Evolutionary conservation across 1,284 basidiomycete species (phyloP).

Genomic region (Baeospora myosura): DNA sequence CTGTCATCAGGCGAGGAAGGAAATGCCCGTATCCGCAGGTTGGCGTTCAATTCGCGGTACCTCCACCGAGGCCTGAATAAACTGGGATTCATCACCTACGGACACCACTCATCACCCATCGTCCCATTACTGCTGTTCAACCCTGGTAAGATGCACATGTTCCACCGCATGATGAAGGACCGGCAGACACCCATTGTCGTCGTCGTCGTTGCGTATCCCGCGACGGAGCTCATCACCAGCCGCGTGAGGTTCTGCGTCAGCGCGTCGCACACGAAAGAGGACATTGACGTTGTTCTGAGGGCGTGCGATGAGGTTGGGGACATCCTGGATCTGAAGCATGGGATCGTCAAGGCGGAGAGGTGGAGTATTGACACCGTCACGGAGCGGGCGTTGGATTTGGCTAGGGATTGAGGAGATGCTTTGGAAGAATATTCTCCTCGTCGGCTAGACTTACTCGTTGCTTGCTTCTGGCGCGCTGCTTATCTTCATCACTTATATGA

Average conservation of each 20-base stretch:
- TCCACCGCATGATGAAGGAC: conserved; percentile 84
- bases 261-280: conserved; percentile 94
- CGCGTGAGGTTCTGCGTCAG: conserved; percentile 94
- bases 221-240: conserved; percentile 85
- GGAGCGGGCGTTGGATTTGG: conserved; percentile 72
- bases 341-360: conserved; percentile 49
- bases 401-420: conserved; percentile 23
- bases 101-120: conserved; percentile 87
- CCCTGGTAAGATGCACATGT: conserved; percentile 88
- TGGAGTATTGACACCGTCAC: conserved; percentile 83
- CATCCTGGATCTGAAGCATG: conserved; percentile 80
- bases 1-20: conserved; percentile 83
- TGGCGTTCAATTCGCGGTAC: conserved; percentile 95
- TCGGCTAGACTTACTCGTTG: neutral
- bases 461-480: neutral
- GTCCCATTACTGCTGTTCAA: conserved; percentile 91
- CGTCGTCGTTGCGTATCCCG: conserved; percentile 89
- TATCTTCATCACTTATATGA: neutral
- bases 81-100: conserved; percentile 96
- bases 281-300: conserved; percentile 80
- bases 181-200: conserved; percentile 78
- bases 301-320: conserved; percentile 94
- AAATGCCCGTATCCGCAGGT: conserved; percentile 69
- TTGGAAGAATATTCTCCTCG: neutral
- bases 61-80: conserved; percentile 83